Evolutionary conservation across 1,284 basidiomycete species (phyloP).

Genomic region (Rugosomyces carneus): DNA sequence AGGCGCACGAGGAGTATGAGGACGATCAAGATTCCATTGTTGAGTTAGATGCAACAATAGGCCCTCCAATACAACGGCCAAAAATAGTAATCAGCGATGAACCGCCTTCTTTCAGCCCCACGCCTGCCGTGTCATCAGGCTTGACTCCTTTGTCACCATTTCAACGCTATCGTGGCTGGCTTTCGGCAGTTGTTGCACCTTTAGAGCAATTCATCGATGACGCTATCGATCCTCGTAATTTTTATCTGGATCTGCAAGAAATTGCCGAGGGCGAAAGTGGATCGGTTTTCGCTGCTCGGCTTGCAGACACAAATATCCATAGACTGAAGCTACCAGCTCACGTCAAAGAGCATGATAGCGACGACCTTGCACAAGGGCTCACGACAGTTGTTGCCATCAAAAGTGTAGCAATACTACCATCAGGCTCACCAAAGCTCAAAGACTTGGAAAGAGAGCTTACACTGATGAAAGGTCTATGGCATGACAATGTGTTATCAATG

Average conservation of each 20-base stretch:
- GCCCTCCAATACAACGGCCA: slow-evolving; percentile 18
- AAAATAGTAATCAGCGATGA: slow-evolving; percentile 27
- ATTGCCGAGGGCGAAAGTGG: slow-evolving; percentile 78
- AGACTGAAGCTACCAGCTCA: slow-evolving; percentile 32
- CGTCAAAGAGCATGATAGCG: slow-evolving; percentile 29
- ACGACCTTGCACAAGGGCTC: slow-evolving; percentile 25
- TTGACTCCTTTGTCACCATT: slow-evolving; percentile 33
- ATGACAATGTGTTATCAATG: slow-evolving; percentile 58
- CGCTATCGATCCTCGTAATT: slow-evolving; percentile 48
- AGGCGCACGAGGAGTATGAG: slow-evolving; percentile 13
- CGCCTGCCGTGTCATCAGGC: slow-evolving; percentile 15
- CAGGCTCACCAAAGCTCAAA: slow-evolving; percentile 52
- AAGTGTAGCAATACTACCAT: slow-evolving; percentile 53
- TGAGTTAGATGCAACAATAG: slow-evolving; percentile 22
- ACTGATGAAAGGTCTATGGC: slow-evolving; percentile 48
- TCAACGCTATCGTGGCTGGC: slow-evolving; percentile 45
- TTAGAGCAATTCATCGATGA: slow-evolving; percentile 61
- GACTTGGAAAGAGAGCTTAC: slow-evolving; percentile 56
- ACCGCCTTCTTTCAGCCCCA: slow-evolving; percentile 7
- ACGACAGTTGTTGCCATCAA: slow-evolving; percentile 65
- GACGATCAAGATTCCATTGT: slow-evolving; percentile 13
- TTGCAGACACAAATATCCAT: slow-evolving; percentile 30
- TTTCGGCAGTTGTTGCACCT: slow-evolving; percentile 53
- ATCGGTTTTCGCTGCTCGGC: slow-evolving; percentile 58
- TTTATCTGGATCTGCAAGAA: slow-evolving; percentile 61